Percentiles rank a stretch among this genome's conserved stretches.
These are phyloP conservation scores for Fusarium globosum DNA, from an alignment of 2,329 filamentous ascomycete species.

Conservation along the genomic window DNA sequence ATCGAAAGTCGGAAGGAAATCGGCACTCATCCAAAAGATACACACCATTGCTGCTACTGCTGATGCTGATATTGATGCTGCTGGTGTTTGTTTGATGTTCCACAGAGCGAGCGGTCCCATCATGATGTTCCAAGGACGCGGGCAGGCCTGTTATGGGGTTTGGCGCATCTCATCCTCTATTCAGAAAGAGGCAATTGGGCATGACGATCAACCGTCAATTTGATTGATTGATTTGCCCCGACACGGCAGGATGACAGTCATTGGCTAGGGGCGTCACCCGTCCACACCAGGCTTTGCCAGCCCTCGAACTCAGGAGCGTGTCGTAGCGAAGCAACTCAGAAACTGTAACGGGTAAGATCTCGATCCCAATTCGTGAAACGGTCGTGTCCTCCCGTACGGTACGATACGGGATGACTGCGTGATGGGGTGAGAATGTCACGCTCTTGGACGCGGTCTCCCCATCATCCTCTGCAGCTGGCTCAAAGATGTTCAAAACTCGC, in stretches of 20 bases:
- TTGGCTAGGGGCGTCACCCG: conserved; percentile 15
- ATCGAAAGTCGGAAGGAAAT: conserved; percentile 6
- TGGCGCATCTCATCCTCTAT: conserved; percentile 33
- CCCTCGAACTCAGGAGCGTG: conserved; percentile 17
- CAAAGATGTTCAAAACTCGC: conserved; percentile 27
- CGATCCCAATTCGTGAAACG: conserved; percentile 43
- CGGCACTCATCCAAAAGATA: neutral
- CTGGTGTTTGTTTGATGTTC: conserved; percentile 13
- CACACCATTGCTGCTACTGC: neutral
- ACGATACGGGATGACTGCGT: neutral
- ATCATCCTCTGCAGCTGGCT: conserved; percentile 14
- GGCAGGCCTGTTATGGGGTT: conserved; percentile 24
- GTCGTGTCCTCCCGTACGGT: conserved; percentile 17
- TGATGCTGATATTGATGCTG: neutral
- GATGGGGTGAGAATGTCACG: conserved; percentile 33
- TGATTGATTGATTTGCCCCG: conserved; percentile 34
- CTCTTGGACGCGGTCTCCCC: conserved; percentile 25
- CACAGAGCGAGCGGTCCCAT: conserved; percentile 23
- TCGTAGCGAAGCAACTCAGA: conserved; percentile 24
- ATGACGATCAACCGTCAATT: conserved; percentile 35
- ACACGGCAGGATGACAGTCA: conserved; percentile 21
- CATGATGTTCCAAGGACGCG: conserved; percentile 34
- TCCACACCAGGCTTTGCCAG: conserved; percentile 1
- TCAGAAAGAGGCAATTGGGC: conserved; percentile 23
- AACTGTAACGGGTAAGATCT: conserved; percentile 41